Evolutionary conservation across 768 basidiomycete species (phyloP).

Genomic region (Holtermanniella nyarrowii): DNA sequence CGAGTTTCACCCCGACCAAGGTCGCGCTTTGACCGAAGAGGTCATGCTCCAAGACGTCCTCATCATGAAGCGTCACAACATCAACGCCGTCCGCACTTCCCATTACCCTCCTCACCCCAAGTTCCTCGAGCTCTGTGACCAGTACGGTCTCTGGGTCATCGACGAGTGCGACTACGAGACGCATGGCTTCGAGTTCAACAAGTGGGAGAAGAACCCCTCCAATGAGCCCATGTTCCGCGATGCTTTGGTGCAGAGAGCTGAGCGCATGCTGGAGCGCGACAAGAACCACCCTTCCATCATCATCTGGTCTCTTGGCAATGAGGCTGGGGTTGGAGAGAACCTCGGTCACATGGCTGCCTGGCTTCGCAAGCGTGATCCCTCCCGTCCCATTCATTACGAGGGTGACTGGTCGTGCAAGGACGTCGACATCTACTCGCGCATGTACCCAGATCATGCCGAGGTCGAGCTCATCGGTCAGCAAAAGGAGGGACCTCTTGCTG

Average conservation of each 20-base stretch:
- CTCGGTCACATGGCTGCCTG: constrained; percentile 3
- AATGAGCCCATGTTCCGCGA: background rate
- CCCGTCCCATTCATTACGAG: constrained; percentile 8
- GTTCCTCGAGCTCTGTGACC: constrained; percentile 7
- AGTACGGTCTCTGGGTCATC: constrained; percentile 6
- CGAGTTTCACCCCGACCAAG: constrained; percentile 5
- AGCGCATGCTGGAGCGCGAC: constrained; percentile 2
- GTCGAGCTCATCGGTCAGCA: constrained; percentile 2
- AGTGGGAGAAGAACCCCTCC: constrained; percentile 3
- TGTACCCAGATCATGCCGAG: constrained; percentile 3
- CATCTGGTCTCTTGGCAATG: constrained; percentile 10
- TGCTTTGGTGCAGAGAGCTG: constrained; percentile 1
- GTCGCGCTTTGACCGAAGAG: background rate
- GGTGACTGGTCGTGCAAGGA: background rate
- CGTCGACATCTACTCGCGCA: constrained; percentile 2
- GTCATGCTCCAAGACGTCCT: constrained; percentile 5
- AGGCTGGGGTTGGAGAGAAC: constrained; percentile 2
- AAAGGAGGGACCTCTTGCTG: background rate
- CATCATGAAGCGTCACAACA: constrained; percentile 7
- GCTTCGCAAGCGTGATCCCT: constrained; percentile 1
- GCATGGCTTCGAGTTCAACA: constrained; percentile 1
- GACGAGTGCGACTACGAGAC: constrained; percentile 9
- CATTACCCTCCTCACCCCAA: constrained; percentile 6
- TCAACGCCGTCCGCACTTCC: constrained; percentile 5
- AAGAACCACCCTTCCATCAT: constrained; percentile 5